Evolutionary conservation across 306 rosid genomes (phyloP).

Genomic region (Ormosia emarginata): DNA sequence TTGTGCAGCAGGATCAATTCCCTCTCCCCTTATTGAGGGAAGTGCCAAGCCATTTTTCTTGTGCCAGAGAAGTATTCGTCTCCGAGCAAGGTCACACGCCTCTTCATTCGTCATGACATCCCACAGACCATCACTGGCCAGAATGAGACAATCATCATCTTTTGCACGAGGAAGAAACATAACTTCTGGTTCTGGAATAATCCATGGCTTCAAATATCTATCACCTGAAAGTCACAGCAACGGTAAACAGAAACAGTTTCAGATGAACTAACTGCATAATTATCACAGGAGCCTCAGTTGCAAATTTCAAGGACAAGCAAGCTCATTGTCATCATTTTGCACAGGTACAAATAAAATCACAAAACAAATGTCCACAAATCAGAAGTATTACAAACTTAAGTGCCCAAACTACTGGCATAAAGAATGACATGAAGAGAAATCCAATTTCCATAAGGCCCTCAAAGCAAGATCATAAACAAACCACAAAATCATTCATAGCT

Average conservation of each 20-base stretch:
- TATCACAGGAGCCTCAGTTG: background rate
- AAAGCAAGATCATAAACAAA: background rate
- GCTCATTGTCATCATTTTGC: background rate
- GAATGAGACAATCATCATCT: conserved; percentile 78
- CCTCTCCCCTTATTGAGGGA: conserved; percentile 60
- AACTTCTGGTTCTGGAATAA: conserved; percentile 92
- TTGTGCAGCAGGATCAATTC: conserved; percentile 82
- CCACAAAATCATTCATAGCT: background rate
- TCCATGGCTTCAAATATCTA: conserved; percentile 90
- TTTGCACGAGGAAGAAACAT: conserved; percentile 64
- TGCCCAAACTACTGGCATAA: background rate
- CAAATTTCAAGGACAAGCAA: background rate
- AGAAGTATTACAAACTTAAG: background rate
- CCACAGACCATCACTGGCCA: conserved; percentile 94
- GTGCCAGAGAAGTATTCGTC: conserved; percentile 77
- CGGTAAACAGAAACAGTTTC: background rate
- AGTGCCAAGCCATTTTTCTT: conserved; percentile 64
- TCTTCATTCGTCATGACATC: conserved; percentile 88
- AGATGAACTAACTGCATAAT: background rate
- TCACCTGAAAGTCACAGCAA: conserved; percentile 59
- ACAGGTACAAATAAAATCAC: background rate
- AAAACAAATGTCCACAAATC: background rate
- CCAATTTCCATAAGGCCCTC: background rate
- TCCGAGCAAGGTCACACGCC: conserved; percentile 75
- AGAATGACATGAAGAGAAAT: background rate